These are phyloP conservation scores for Eimeria tenella DNA, from an alignment of 169 alveolate species.

Conservation along the genomic window DNA sequence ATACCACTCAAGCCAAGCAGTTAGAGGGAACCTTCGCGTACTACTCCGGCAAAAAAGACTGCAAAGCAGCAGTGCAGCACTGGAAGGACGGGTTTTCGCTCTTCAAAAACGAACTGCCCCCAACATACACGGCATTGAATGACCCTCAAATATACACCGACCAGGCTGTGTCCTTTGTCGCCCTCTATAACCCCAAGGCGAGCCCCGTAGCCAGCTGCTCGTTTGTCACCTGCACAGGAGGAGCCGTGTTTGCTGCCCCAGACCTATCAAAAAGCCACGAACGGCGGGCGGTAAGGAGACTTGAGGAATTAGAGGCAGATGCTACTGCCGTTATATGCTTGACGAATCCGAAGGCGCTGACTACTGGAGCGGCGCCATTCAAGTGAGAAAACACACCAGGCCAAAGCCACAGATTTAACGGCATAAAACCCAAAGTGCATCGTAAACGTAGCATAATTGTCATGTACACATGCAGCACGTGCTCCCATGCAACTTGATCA, in stretches of 20 bases:
- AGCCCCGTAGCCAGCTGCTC: slow-evolving; percentile 7
- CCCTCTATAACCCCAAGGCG: slow-evolving; percentile 64
- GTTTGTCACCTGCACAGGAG: neutral
- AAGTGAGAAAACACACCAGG: too few species aligned
- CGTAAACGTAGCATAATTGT: too few species aligned
- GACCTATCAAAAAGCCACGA: too few species aligned
- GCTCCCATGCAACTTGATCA: too few species aligned
- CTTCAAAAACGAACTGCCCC: neutral
- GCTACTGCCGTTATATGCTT: slow-evolving; percentile 20
- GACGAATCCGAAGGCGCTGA: slow-evolving; percentile 25
- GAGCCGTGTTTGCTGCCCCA: too few species aligned
- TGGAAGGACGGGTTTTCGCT: slow-evolving; percentile 14
- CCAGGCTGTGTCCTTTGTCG: slow-evolving; percentile 46
- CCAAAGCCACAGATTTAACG: too few species aligned
- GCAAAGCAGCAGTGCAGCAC: slow-evolving; percentile 43
- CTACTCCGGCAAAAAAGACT: neutral
- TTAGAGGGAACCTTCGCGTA: slow-evolving; percentile 49
- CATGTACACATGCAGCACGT: too few species aligned
- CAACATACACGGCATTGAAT: neutral
- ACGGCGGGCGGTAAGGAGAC: too few species aligned
- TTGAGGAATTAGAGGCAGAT: neutral
- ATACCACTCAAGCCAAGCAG: neutral
- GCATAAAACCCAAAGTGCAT: too few species aligned
- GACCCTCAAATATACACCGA: neutral
- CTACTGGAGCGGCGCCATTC: neutral